These are phyloP conservation scores for Chalaropsis thielavioides DNA, from an alignment of 2,329 filamentous ascomycete genomes.

Conservation along the genomic window DNA sequence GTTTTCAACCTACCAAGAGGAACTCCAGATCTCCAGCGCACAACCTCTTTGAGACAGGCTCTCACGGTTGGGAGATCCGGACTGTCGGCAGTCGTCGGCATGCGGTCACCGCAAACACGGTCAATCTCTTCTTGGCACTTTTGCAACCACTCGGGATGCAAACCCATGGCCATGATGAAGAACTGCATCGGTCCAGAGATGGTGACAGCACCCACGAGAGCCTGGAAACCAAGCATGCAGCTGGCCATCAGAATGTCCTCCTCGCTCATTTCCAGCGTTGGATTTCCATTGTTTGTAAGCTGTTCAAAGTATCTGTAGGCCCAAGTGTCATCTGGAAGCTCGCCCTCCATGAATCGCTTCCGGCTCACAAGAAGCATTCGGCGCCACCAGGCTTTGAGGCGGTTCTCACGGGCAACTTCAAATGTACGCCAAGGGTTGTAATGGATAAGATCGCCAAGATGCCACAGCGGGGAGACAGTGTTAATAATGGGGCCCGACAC, in stretches of 20 bases:
- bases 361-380: slow-evolving; percentile 30
- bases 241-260: slow-evolving; percentile 34
- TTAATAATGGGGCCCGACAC: slow-evolving; percentile 38
- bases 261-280: slow-evolving; percentile 27
- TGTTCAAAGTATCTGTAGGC: slow-evolving; percentile 34
- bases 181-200: slow-evolving; percentile 36
- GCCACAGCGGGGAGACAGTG: slow-evolving; percentile 35
- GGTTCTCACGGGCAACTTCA: slow-evolving; percentile 31
- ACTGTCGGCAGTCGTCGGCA: slow-evolving; percentile 38
- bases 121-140: slow-evolving; percentile 45
- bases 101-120: slow-evolving; percentile 37
- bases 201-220: slow-evolving; percentile 36
- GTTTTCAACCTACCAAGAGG: slow-evolving; percentile 30
- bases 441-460: slow-evolving; percentile 27
- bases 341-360: slow-evolving; percentile 27
- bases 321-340: slow-evolving; percentile 34
- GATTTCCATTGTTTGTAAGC: slow-evolving; percentile 29
- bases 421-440: slow-evolving; percentile 35
- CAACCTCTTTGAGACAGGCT: slow-evolving; percentile 42
- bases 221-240: slow-evolving; percentile 39
- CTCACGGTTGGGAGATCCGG: slow-evolving; percentile 37
- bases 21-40: slow-evolving; percentile 44
- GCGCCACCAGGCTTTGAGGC: slow-evolving; percentile 34
- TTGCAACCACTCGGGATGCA: slow-evolving; percentile 38
- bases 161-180: slow-evolving; percentile 38